A percentile compares a stretch with the other conserved stretches of the same genome.
These are phyloP conservation scores for Pochonia chlamydosporia DNA, from an alignment of 2,329 filamentous ascomycete species.

Conservation along the genomic window DNA sequence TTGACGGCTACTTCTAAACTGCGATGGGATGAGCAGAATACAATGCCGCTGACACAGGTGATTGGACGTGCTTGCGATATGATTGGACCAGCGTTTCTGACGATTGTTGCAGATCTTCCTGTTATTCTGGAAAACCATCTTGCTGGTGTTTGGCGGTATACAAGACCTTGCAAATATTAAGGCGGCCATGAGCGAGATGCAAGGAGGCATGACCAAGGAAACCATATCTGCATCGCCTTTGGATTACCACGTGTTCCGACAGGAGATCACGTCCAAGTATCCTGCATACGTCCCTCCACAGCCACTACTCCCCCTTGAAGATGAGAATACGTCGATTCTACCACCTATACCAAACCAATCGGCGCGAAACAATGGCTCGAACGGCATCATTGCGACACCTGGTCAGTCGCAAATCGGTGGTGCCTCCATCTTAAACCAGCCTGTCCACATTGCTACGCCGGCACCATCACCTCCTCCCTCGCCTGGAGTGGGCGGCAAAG, in stretches of 20 bases:
- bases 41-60: conserved; percentile 59
- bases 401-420: conserved; percentile 51
- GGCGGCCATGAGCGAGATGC: conserved; percentile 58
- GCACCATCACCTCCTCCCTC: conserved; percentile 94
- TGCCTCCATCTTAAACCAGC: conserved; percentile 84
- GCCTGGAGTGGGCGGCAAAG: conserved; percentile 79
- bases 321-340: conserved; percentile 85
- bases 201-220: conserved; percentile 59
- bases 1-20: conserved; percentile 63
- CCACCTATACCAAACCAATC: conserved; percentile 76
- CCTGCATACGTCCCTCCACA: conserved; percentile 90
- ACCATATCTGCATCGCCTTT: conserved; percentile 88
- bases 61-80: background rate
- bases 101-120: conserved; percentile 59
- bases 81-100: too few relatives aligned
- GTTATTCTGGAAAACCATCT: conserved; percentile 84
- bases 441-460: conserved; percentile 97
- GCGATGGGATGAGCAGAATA: conserved; percentile 65
- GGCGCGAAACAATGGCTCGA: conserved; percentile 52
- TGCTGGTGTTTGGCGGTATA: conserved; percentile 79
- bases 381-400: conserved; percentile 54
- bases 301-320: conserved; percentile 75
- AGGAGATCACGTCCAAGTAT: conserved; percentile 97
- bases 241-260: conserved; percentile 93
- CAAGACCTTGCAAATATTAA: conserved; percentile 70